phyloP scores from a whole-genome alignment of 2,329 filamentous ascomycete genomes.

The Venturia nashicola region DNA sequence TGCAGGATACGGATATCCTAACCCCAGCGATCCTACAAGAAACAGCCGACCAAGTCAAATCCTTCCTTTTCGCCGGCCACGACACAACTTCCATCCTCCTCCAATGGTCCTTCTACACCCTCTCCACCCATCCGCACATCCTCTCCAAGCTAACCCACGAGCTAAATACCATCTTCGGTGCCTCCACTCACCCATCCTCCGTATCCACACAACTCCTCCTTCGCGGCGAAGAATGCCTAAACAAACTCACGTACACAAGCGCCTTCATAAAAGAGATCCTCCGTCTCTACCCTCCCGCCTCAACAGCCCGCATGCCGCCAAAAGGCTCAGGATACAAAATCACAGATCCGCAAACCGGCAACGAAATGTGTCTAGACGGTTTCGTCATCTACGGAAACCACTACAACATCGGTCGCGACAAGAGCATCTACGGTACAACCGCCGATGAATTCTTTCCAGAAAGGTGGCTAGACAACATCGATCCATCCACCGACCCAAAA shows the following conservation, averaged over 20 bases:
- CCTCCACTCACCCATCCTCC: slow-evolving; percentile 12
- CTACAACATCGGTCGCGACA: slow-evolving; percentile 8
- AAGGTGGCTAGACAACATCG: slow-evolving; percentile 12
- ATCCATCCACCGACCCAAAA: neutral
- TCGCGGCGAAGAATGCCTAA: slow-evolving; percentile 25
- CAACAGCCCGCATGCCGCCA: slow-evolving; percentile 25
- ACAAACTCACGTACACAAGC: slow-evolving; percentile 38
- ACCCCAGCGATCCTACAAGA: slow-evolving; percentile 10
- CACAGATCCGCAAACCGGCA: neutral
- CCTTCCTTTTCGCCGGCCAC: slow-evolving; percentile 31
- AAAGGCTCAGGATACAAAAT: slow-evolving; percentile 3
- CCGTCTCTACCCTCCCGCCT: slow-evolving; percentile 38
- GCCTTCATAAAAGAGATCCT: slow-evolving; percentile 43
- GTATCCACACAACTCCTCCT: neutral
- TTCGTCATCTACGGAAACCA: slow-evolving; percentile 8
- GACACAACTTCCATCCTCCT: slow-evolving; percentile 27
- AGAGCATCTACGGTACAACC: slow-evolving; percentile 2
- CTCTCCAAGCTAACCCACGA: slow-evolving; percentile 29
- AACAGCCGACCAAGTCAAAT: slow-evolving; percentile 21
- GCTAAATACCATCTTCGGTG: slow-evolving; percentile 39
- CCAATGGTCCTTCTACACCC: slow-evolving; percentile 20
- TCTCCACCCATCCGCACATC: slow-evolving; percentile 19
- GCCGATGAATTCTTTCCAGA: slow-evolving; percentile 8
- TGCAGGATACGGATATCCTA: slow-evolving; percentile 4
- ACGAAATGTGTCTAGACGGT: slow-evolving; percentile 7